phyloP scores from a whole-genome alignment of 371 early-diverging fungal species.

The Haplosporangium sp. region DNA sequence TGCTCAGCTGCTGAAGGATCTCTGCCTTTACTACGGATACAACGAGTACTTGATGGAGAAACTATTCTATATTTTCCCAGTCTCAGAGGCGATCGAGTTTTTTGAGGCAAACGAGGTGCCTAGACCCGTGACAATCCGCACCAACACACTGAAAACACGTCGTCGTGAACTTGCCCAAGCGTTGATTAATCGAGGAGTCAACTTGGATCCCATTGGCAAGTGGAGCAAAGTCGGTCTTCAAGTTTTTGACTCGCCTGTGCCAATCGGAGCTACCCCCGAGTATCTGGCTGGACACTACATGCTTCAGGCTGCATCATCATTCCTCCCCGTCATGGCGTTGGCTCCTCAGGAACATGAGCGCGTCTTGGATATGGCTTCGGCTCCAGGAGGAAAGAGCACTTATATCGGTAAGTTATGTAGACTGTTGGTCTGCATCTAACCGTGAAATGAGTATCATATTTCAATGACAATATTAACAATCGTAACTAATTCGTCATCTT shows the following conservation, averaged over 20 bases:
- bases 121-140: slow-evolving; percentile 97
- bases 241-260: slow-evolving; percentile 92
- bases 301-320: slow-evolving; percentile 98
- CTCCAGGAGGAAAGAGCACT: slow-evolving; percentile 99
- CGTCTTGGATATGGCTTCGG: slow-evolving; percentile 99
- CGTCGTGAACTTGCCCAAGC: slow-evolving; percentile 96
- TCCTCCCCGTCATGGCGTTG: slow-evolving; percentile 98
- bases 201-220: slow-evolving; percentile 97
- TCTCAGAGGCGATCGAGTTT: slow-evolving; percentile 95
- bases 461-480: too few relatives aligned
- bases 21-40: slow-evolving; percentile 95
- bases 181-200: slow-evolving; percentile 96
- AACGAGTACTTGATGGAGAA: slow-evolving; percentile 94
- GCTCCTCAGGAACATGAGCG: slow-evolving; percentile 94
- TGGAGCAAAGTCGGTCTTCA: slow-evolving; percentile 93
- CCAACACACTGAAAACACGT: slow-evolving; percentile 96
- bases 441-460: too few relatives aligned
- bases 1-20: slow-evolving; percentile 87
- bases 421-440: neutral
- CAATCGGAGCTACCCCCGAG: slow-evolving; percentile 98
- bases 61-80: slow-evolving; percentile 90
- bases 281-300: slow-evolving; percentile 99
- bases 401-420: slow-evolving; percentile 71
- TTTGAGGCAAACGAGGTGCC: slow-evolving; percentile 99
- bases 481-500: too few relatives aligned